Conservation (phyloP, 75 land plant genomes). For the Adiantum capillusveneris region DNA sequence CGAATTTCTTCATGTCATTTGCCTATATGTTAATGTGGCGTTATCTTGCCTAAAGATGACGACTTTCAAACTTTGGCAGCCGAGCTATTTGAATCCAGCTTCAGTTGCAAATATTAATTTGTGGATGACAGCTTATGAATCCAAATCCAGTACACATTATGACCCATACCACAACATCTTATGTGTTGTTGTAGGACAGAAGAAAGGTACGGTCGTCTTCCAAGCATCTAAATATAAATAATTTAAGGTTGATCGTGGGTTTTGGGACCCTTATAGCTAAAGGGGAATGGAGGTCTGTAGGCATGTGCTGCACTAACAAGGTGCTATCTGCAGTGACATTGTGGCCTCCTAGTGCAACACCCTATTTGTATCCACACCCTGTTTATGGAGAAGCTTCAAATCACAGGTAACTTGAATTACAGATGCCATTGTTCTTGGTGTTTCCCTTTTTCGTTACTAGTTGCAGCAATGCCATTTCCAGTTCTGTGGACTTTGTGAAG, state of each 20-base stretch:
- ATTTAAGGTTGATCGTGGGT: too few species aligned
- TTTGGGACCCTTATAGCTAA: too few species aligned
- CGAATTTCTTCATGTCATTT: neutral
- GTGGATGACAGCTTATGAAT: constrained; percentile 78
- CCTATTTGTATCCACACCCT: constrained; percentile 67
- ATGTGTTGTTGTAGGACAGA: constrained; percentile 73
- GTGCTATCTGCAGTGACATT: constrained; percentile 62
- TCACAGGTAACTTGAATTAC: constrained; percentile 49
- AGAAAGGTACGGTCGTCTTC: constrained; percentile 49
- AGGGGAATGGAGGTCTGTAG: too few species aligned
- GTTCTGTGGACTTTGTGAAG: constrained; percentile 59
- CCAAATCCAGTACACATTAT: constrained; percentile 91
- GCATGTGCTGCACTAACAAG: too few species aligned
- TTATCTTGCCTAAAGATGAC: too few species aligned
- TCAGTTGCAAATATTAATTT: constrained; percentile 60
- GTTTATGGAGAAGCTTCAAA: constrained; percentile 96
- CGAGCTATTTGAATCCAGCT: constrained; percentile 46
- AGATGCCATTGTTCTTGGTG: neutral
- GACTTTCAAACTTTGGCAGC: constrained; percentile 34
- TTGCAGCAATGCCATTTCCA: constrained; percentile 11
- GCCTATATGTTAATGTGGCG: neutral
- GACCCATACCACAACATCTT: constrained; percentile 92
- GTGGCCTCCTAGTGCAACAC: constrained; percentile 89
- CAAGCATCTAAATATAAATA: too few species aligned
- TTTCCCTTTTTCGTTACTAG: neutral